Evolutionary conservation across 1,284 basidiomycete species (phyloP).

Genomic region (Apiotrichum akiyoshidainum): DNA sequence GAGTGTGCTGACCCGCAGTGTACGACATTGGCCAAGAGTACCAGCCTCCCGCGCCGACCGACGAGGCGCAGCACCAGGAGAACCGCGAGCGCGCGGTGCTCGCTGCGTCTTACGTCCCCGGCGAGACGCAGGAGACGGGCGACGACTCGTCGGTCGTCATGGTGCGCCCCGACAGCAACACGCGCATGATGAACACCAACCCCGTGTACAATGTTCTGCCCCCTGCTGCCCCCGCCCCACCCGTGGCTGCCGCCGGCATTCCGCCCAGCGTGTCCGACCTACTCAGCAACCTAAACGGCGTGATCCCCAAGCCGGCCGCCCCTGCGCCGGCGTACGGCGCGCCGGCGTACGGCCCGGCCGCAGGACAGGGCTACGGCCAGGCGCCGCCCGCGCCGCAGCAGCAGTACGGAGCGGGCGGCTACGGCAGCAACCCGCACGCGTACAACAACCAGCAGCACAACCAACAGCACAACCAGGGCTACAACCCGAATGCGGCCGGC

Average conservation of each 20-base stretch:
- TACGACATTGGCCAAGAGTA: constrained; percentile 5
- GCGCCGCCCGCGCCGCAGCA: too few species aligned
- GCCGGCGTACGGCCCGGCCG: not conserved
- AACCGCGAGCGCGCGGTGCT: constrained; percentile 33
- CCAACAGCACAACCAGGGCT: not conserved
- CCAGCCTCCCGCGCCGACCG: constrained; percentile 1
- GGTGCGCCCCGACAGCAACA: constrained; percentile 9
- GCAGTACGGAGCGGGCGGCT: too few species aligned
- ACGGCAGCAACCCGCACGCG: too few species aligned
- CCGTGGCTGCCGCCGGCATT: not conserved
- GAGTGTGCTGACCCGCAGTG: constrained; percentile 1
- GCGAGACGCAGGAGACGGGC: constrained; percentile 17
- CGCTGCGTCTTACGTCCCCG: constrained; percentile 23
- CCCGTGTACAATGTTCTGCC: not conserved
- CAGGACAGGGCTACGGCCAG: not conserved
- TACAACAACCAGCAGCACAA: too few species aligned
- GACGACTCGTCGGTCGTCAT: constrained; percentile 27
- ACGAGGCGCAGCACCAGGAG: constrained; percentile 32
- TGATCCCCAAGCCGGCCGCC: not conserved
- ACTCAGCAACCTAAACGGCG: constrained; percentile 6
- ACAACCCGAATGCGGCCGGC: not conserved
- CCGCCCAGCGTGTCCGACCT: constrained; percentile 3
- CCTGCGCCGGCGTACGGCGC: not conserved
- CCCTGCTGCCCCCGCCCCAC: not conserved
- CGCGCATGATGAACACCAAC: constrained; percentile 10